Evolutionary conservation across 208 protist genomes (phyloP), one percentile per base, ranked within the genome.

Genomic region (Angomonas deanei): DNA sequence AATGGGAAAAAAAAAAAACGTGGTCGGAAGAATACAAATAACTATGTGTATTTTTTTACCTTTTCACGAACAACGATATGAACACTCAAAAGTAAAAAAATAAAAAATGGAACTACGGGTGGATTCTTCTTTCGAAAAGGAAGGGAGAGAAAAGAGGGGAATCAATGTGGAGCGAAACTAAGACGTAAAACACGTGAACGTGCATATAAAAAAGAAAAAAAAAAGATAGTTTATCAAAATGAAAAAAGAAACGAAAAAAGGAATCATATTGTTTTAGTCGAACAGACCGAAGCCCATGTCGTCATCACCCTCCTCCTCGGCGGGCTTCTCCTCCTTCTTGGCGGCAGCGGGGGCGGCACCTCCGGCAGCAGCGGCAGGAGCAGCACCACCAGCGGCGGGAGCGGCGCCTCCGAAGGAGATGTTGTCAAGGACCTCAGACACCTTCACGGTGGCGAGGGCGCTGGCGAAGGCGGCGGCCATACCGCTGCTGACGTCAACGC

Each of bases 251-350:
- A 32, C n/a, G 47, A 75, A 72, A 58, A 36, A 24, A 32, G 30
- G 19, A 53, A 28, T 53, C 23, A 24, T 28, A 53, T 17, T 28
- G 11, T 5, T 53, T 17, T 53, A 26, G n/a, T 53, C n/a, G 47
- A 94, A 92, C 52, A 92, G 80, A 76, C 85, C 87, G 60, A 96
- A 89, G 71, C 85, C 85, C 79, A 91, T 92, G 47, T 91, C 85
- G 68, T 92, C 87, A 55, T 93, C 87, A 21, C 72, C 90, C 70
- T 93, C 84, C 73, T 91, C 81, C 66, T 86, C 36, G 36, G 11
- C 53, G 60, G 90, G 74, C 69, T 86, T 60, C 78, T 81, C 61
- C 38, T 74, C 72, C 64, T 88, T 71, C 56, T 77, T 54, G 57
- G 68, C 54, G 23, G 36, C 70, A 2, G 78, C 77, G 39, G 84